Conservation (phyloP, 192 early-diverging fungal genomes). For the Umbelopsis ramanniana region DNA sequence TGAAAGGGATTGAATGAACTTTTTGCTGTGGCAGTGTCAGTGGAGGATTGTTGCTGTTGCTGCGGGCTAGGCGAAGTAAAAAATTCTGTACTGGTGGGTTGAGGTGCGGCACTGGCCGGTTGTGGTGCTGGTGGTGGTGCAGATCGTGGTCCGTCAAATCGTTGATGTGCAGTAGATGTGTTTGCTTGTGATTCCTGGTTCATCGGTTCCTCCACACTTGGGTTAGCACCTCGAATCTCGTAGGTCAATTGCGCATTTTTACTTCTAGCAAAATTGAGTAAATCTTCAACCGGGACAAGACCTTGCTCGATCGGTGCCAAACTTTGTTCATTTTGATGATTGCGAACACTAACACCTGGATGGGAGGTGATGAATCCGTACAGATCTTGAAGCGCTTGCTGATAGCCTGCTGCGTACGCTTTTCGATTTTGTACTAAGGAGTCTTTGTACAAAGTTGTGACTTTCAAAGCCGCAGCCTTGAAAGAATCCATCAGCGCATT, state of each 20-base stretch:
- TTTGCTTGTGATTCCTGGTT: conserved; percentile 5
- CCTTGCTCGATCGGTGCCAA: conserved; percentile 28
- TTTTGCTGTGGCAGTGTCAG: not conserved
- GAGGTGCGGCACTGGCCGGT: not conserved
- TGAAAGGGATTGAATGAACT: conserved; percentile 34
- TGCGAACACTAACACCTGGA: conserved; percentile 38
- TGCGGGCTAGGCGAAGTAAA: not conserved
- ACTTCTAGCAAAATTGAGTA: conserved; percentile 40
- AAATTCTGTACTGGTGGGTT: not conserved
- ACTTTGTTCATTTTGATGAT: conserved; percentile 27
- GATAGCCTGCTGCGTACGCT: conserved; percentile 54
- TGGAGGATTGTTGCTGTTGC: conserved; percentile 13
- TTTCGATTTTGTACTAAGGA: conserved; percentile 54
- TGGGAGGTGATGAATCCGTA: conserved; percentile 53
- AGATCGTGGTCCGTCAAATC: not conserved
- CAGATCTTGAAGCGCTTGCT: conserved; percentile 56
- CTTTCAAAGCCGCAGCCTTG: conserved; percentile 55
- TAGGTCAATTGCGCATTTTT: conserved; percentile 35
- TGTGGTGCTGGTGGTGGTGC: not conserved
- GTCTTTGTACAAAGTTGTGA: conserved; percentile 60
- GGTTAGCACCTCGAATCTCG: conserved; percentile 27
- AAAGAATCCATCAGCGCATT: conserved; percentile 56
- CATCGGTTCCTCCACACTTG: conserved; percentile 4
- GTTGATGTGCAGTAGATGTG: not conserved
- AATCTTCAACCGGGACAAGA: conserved; percentile 37